Evolutionary conservation across 1,284 basidiomycete species (phyloP), one percentile per base, ranked within the genome.

Genomic region (Austroboletus niveus): DNA sequence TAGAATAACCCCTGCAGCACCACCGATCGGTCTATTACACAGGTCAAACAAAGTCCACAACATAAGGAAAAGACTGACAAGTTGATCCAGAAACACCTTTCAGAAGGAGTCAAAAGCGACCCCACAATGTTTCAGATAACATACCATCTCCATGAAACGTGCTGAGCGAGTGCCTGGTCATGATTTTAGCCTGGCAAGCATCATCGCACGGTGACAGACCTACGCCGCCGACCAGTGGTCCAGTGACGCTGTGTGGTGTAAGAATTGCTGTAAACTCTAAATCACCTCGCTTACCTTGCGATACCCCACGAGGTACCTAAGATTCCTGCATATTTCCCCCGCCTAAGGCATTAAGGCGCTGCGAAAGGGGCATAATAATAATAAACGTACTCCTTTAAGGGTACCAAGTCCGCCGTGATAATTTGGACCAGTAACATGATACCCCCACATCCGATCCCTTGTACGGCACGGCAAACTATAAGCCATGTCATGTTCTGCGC

Each of bases 371-470:
- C 36, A 32, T 40, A 38, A 34, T 30, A 12, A 0, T 10, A 39
- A 3, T 22, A 20, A 8, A 54, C 56, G 47, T 43, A 71, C 68
- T 60, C 64, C 42, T 65, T 55, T 14, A 77, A 52, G 5, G 71
- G 50, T 5, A 74, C 60, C 9, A 78, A 68, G 43, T 77, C 74
- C 4, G 65, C 65, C 27, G 76, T 66, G n/a, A 68, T 63, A 32
- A 77, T 73, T 42, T 75, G 62, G 2, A 69, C 64, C 32, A 75
- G 50, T 20, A 69, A 65, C 1, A 71, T 61, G 41, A 72, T 66
- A 7, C 73, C 76, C 2, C 78, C 77, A 1, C 77, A 78, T 8
- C 79, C 80, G n/a, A 80, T 65, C 20, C 80, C 80, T 58, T 81
- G 80, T 0, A 82, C 57, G 2, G 74, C 79, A 34, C 80, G 69